Evolutionary conservation across 2,329 filamentous ascomycete genomes (phyloP), one percentile per base, ranked within the genome.

Genomic region (Hypocreales sp.): DNA sequence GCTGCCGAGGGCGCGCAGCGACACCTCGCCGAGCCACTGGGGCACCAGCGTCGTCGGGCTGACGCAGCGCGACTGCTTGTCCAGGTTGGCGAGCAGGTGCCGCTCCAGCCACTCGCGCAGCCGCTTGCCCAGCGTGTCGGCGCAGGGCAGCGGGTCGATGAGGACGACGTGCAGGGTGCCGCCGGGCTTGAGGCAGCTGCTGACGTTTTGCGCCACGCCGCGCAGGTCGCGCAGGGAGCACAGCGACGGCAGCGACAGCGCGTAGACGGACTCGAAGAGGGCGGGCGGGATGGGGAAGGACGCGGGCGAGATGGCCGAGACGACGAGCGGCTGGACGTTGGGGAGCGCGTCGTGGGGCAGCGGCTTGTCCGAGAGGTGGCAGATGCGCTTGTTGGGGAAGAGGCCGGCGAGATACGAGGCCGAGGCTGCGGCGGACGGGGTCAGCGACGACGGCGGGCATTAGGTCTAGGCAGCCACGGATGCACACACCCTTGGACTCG

Each of bases 101-200:
- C 66, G 57, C 23, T 76, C 67, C 3, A 80, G 52, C 75, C 75
- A 80, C 1, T 53, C 45, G 20, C 64, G 56, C 41, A 80, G 50
- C 2, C 53, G 50, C 0, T 67, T 69, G 0, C 75, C 76, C 15
- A 70, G 53, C 0, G 64, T 71, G 2, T 56, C 49, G 4, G 62
- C 50, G 1, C 64, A 53, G 0, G 76, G 76, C 7, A 65, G 51
- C 0, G 75, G 70, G 31, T 80, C 71, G 35, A 79, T 66, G 12
- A 79, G 49, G 0, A 64, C 63, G 11, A 80, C 47, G 32, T 74
- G 62, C 9, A 79, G 45, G 13, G 56, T 52, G 1, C 74, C 72
- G 1, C 61, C 60, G 0, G 61, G 57, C 4, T 58, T 52, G 3
- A 80, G 57, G 18, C 64, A 61, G 15, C 61, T 61, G 40, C 67